Evolutionary conservation across 129 eudicot genomes (phyloP), one percentile per base, ranked within the genome.

Genomic region (Flaveria linearis): DNA sequence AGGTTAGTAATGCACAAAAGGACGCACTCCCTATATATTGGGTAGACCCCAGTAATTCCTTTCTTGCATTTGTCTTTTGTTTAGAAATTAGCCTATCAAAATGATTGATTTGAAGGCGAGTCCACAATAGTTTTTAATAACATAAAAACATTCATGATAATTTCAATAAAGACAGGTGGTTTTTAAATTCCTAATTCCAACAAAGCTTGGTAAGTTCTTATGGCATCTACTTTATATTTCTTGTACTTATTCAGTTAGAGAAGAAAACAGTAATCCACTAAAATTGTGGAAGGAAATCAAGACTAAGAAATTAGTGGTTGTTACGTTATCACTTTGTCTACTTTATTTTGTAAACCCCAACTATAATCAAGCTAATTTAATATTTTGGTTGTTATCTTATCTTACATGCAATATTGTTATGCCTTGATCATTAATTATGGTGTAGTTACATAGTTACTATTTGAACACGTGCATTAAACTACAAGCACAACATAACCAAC

Each of bases 271-370:
- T 17, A 53, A 53, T 53, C 11, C 25, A 7, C 60, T 53, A 12
- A 12, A 53, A n/a, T 53, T 53, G 60, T n/a, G 60, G 6, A 15
- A n/a, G 60, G 25, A 71, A 63, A 53, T 52, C 76, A 63, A 63
- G 20, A 16, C 1, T 30, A 53, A 17, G 20, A 51, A 51, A 15
- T 51, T 15, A 17, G 8, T 16, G 18, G 56, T 51, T 14, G 20
- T 14, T 51, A 51, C 20, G 1, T 5, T 51, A 51, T 51, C 56
- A 51, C 20, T 51, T 16, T 51, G 4, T 51, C 18, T 15, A 51
- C 6, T 15, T 51, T 51, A 51, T 51, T 50, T 51, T 51, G 56
- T 51, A 51, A 5, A 4, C 56, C 56, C 56, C 7, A 51, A 51
- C 9, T 51, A 51, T 51, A 51, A 51, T 51, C 20, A 51, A 51